Conservation (phyloP, 257 asterid species). For the Forsythia viridissima region DNA sequence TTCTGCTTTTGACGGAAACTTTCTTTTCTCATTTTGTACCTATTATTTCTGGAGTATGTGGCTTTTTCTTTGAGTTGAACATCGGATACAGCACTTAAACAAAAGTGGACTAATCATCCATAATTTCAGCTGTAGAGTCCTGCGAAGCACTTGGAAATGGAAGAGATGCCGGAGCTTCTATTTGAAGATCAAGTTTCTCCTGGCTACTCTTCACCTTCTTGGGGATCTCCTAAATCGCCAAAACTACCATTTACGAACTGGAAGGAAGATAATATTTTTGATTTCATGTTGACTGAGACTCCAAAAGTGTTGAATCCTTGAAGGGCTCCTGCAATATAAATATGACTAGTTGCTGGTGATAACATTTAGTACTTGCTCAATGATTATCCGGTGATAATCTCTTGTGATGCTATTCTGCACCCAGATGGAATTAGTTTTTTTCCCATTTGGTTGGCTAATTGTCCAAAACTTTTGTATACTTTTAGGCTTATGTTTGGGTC, state of each 20-base stretch:
- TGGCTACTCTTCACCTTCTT: slow-evolving; percentile 39
- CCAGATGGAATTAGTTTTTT: not conserved
- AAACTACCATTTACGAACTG: slow-evolving; percentile 37
- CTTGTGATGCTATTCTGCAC: not conserved
- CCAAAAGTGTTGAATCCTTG: slow-evolving; percentile 34
- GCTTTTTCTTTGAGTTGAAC: not conserved
- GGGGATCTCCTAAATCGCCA: slow-evolving; percentile 57
- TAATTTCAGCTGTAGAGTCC: slow-evolving; percentile 32
- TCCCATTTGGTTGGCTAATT: not conserved
- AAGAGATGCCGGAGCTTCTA: slow-evolving; percentile 42
- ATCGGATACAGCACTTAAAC: not conserved
- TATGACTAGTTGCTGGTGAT: not conserved
- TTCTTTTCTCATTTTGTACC: not conserved
- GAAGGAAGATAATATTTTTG: slow-evolving; percentile 42
- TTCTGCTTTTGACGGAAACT: not conserved
- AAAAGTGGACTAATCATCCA: slow-evolving; percentile 14
- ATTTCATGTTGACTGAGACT: slow-evolving; percentile 42
- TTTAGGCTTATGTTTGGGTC: too few species aligned
- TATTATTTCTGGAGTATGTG: too few species aligned
- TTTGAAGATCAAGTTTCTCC: slow-evolving; percentile 29
- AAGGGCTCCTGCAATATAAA: not conserved
- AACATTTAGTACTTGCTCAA: not conserved
- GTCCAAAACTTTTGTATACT: too few species aligned
- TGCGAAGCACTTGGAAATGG: slow-evolving; percentile 41
- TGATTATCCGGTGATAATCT: slow-evolving; percentile 36